phyloP scores from a whole-genome alignment of 2,329 filamentous ascomycete genomes.

The Colletotrichum viniferum region DNA sequence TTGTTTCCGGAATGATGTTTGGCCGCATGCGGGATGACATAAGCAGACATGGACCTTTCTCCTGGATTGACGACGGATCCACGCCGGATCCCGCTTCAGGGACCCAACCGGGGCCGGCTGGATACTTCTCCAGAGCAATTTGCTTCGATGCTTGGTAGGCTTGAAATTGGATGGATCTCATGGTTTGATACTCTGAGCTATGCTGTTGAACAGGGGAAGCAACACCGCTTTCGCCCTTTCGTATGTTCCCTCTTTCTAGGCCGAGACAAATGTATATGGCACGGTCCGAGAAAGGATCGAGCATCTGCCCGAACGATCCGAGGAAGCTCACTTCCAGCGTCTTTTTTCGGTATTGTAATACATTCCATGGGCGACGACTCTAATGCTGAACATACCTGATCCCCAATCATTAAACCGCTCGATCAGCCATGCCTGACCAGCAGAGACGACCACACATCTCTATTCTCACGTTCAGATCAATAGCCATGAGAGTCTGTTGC shows the following conservation, averaged over 20 bases:
- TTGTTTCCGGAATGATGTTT: not conserved
- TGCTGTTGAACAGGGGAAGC: not conserved
- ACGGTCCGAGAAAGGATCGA: not conserved
- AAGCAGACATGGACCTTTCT: not conserved
- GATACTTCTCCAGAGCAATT: not conserved
- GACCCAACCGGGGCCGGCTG: not conserved
- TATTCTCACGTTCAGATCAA: no score
- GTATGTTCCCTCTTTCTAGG: not conserved
- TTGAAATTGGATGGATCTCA: not conserved
- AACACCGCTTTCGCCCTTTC: not conserved
- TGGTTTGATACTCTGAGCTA: not conserved
- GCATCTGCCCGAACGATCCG: not conserved
- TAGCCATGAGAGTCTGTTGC: no score
- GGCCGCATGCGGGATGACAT: slow-evolving; percentile 15
- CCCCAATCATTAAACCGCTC: no score
- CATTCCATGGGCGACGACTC: no score
- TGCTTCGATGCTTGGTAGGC: not conserved
- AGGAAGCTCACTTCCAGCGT: not conserved
- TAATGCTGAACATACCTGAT: no score
- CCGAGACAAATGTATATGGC: not conserved
- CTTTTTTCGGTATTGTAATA: not conserved
- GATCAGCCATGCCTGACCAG: no score
- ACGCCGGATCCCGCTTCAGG: not conserved
- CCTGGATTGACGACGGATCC: not conserved
- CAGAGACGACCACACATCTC: no score